Conservation (phyloP, 805 yeast genomes). For the Starmerella scarabaei region DNA sequence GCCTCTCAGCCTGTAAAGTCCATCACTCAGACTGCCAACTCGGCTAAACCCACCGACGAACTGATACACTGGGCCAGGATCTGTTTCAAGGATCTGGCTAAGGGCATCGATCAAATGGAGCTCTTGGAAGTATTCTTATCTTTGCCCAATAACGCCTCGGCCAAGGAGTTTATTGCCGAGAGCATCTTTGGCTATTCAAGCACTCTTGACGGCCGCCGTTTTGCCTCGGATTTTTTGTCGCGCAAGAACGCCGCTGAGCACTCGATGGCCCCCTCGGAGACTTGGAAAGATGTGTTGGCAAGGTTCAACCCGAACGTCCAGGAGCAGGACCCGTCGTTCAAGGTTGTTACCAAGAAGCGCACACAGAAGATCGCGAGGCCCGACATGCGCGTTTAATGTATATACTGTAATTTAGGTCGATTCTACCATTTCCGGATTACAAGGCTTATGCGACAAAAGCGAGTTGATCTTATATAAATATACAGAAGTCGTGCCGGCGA, state of each 20-base stretch:
- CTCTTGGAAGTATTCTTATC: conserved; percentile 67
- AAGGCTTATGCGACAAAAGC: neutral
- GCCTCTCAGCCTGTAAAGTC: conserved; percentile 1
- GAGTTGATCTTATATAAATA: neutral
- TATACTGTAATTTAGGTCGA: neutral
- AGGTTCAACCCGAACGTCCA: conserved; percentile 24
- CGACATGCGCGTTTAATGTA: neutral
- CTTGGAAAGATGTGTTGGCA: conserved; percentile 63
- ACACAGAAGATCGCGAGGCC: conserved; percentile 19
- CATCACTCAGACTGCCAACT: conserved; percentile 14
- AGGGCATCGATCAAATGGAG: conserved; percentile 65
- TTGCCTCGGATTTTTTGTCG: conserved; percentile 79
- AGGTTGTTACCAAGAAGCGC: conserved; percentile 49
- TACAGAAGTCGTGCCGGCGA: neutral
- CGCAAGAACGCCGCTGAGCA: conserved; percentile 62
- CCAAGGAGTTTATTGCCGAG: conserved; percentile 78
- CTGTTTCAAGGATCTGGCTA: conserved; percentile 41
- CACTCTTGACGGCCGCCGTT: conserved; percentile 87
- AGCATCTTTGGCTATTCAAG: conserved; percentile 62
- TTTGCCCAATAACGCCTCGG: conserved; percentile 62
- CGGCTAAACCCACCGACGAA: conserved; percentile 26
- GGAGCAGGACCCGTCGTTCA: conserved; percentile 35
- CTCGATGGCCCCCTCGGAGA: conserved; percentile 33
- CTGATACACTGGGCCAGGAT: conserved; percentile 32
- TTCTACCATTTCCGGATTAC: neutral